Base-by-base conservation (phyloP, 2,329 filamentous ascomycete genomes). In the Neospermospora avenae region DNA sequence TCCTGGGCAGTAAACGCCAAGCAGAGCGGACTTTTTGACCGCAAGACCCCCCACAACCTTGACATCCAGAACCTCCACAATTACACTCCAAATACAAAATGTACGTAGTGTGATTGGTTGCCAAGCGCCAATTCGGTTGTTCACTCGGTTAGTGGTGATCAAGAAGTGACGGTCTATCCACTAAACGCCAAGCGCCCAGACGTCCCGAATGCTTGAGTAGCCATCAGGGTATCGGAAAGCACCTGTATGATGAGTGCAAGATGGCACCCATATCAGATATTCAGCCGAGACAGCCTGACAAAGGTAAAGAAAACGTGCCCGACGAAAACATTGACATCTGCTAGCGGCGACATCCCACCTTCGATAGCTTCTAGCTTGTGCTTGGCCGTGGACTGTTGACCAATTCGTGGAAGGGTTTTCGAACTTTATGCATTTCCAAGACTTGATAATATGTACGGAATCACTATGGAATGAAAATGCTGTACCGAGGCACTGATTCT, bases 141-240 rank as follows among this genome's bases (percentile, higher is more conserved):
- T 39, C n/a, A 14, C 6, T 34, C 14, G 20, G 16, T 25, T 57
- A 45, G 46, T 45, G 20, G 18, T 35, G 18, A 3, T 37, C 37
- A 42, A 39, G 18, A 51, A 53, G 46, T 42, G 42, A 31, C 16
- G 28, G n/a, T 59, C 11, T 42, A 51, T 39, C 28, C 42, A 51
- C 51, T 51, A 55, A 59, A 51, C 35, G 55, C 51, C 42, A 49
- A 59, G 51, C 49, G 57, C 57, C 57, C 4, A 59, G 57, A 42
- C 25, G 46, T 20, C 7, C 45, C 24, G 22, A 39, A 54, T 52
- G 37, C 56, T 52, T 53, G 46, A 48, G 57, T 59, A 59, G 24
- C 57, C 57, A 59, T 49, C 57, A 59, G 55, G 57, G 57, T 59
- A 24, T 58, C 34, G 35, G 48, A 46, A 37, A 44, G 22, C 25